Evolutionary conservation across 495 filamentous ascomycete genomes (phyloP), one percentile per base, ranked within the genome.

Genomic region (Poronia punctata): DNA sequence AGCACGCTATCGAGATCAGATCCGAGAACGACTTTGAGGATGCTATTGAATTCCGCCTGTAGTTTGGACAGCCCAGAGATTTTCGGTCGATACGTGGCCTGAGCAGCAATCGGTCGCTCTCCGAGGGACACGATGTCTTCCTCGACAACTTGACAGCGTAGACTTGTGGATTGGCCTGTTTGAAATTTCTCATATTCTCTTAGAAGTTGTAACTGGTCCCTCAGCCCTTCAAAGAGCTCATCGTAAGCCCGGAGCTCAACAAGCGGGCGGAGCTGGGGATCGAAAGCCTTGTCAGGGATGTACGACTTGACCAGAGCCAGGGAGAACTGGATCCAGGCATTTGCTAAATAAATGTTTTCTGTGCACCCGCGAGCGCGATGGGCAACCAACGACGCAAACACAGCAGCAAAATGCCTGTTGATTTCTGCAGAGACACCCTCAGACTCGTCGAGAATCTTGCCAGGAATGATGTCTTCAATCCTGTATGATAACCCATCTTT

Each of bases 231-330:
- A 21, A 70, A 71, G 2, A 80, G 62, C 37, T 78, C 68, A 2
- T 69, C 48, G 43, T 92, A 76, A 12, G 81, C 72, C 43, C 79
- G 70, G 21, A 78, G 72, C 48, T 88, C 78, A 4, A 97, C 66
- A 26, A 81, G 73, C n/a, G 83, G 71, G 40, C 76, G 74, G 40
- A 89, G 66, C 17, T 89, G 86, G 9, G 92, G 92, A 57, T 99
- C 92, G 43, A 84, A 90, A 3, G 83, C 72, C 53, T 79, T 78
- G 56, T 94, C 82, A 0, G 93, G 88, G 3, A 96, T 80, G 50
- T 88, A 97, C 6, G 96, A 72, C 30, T 75, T 73, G 19, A 99
- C 62, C 34, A 73, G 75, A 0, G 72, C 82, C 2, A 82, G 43
- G 3, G 79, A 74, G 41, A 86, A 82, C 20, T 74, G 60, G 4